These are phyloP conservation scores for Hevea brasiliensis DNA, from an alignment of 345 rosid genomes.

Conservation along the genomic window DNA sequence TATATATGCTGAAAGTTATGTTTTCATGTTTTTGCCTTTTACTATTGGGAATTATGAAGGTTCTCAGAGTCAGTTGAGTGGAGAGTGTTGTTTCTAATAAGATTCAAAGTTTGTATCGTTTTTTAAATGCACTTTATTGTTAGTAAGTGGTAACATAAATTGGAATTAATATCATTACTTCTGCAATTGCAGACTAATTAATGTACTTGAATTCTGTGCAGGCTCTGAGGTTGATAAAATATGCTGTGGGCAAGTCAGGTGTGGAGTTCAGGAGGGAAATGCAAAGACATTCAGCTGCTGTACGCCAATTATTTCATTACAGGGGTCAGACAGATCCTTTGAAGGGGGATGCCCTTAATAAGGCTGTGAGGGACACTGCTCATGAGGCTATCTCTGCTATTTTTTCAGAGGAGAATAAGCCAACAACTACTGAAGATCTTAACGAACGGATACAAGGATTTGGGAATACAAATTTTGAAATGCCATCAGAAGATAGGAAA, in stretches of 20 bases:
- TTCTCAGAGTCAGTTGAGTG: background rate
- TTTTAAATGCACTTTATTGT: background rate
- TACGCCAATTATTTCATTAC: conserved; percentile 82
- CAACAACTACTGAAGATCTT: conserved; percentile 59
- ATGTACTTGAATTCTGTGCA: conserved; percentile 25
- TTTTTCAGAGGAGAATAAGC: conserved; percentile 75
- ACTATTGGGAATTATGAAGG: background rate
- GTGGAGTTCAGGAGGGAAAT: conserved; percentile 89
- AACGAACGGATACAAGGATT: conserved; percentile 87
- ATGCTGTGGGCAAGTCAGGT: conserved; percentile 85
- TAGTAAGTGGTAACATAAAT: background rate
- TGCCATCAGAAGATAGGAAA: conserved; percentile 75
- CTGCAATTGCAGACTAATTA: background rate
- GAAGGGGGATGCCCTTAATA: conserved; percentile 93
- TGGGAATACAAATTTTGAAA: conserved; percentile 79
- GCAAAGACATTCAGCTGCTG: conserved; percentile 83
- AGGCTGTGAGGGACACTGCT: conserved; percentile 90
- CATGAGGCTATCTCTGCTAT: conserved; percentile 80
- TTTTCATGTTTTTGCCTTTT: background rate
- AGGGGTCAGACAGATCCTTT: conserved; percentile 82
- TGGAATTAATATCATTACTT: background rate
- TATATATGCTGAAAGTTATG: background rate
- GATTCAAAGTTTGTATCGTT: background rate
- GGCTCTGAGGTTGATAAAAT: conserved; percentile 90
- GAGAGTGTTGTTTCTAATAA: background rate